Evolutionary conservation across 768 basidiomycete genomes (phyloP), one percentile per base, ranked within the genome.

Genomic region (Mycena rosella): DNA sequence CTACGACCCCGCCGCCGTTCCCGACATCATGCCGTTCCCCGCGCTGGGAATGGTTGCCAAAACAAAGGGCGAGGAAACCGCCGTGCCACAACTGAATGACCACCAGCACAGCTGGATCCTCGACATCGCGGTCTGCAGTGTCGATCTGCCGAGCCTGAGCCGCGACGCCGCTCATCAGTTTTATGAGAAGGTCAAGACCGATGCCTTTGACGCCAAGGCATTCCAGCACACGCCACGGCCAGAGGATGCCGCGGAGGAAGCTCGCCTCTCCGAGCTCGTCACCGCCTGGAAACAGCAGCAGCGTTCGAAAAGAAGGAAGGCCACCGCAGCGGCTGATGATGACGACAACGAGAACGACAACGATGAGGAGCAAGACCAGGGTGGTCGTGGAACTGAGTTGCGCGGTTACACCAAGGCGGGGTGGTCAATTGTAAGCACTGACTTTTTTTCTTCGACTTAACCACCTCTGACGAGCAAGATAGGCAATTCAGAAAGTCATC

Each of bases 121-220:
- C n/a, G n/a, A n/a, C n/a, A n/a, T n/a, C n/a, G n/a, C 44, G 20
- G 2, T 65, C 10, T 48, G 63, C 45, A 32, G 22, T 20, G 36
- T 51, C 0, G 36, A 49, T n/a, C 49, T 65, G 3, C 24, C 32
- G 11, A 8, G 34, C 32, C n/a, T 59, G 20, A 36, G 42, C 48
- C 24, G 27, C 30, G 17, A 2, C n/a, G 1, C n/a, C 29, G 27
- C 30, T 15, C 5, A n/a, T 0, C n/a, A 30, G 15, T 18, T 54
- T 10, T 60, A 54, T 42, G 40, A 56, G 27, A 7, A 44, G 5
- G 32, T 66, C 20, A 66, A 66, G 58, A 22, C 2, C 40, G 65
- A 59, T 22, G 65, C 65, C 6, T 60, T 66, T 34, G 20, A 36
- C 0, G 49, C 57, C 17, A 66, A 66, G 36, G 65, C 65, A 30